Base-by-base conservation (phyloP, 257 asterid species). In the Plectranthus barbatus region DNA sequence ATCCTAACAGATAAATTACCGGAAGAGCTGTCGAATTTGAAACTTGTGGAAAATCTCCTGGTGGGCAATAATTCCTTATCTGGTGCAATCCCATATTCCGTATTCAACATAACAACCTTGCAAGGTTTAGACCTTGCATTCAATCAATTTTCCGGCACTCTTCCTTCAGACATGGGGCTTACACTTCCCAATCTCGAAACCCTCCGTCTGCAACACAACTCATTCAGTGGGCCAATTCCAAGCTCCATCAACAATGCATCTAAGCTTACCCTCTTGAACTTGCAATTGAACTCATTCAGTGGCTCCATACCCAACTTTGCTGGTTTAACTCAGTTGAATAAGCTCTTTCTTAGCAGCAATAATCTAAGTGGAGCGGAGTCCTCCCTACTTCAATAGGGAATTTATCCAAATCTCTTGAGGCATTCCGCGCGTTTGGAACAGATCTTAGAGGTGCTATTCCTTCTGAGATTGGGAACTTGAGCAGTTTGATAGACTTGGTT, bases 371-470 rank as follows among this genome's bases (percentile, higher is more conserved):
- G n/a, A n/a, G n/a, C n/a, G n/a, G n/a, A 0, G 0, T 51, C 5
- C 52, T 64, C 12, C 69, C 69, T 2, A 0, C 51, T 51, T 64
- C 69, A 3, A 6, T 64, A 2, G 78, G 80, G 7, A 82, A 77
- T 29, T 33, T 74, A 13, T 79, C 88, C 1, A 9, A 64, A 1
- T 60, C 75, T 9, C 50, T 80, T 5, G 51, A 33, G 4, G 2
- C 8, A 6, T 7, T 78, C 1, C 0, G 0, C 0, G 66, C 68
- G 1, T 0, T 0, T 6, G 5, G 1, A 0, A 13, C 58, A 18
- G 11, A 19, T 39, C 47, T 82, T 10, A 21, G 42, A 11, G 87
- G 87, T 1, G 19, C 0, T 1, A 74, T 79, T 44, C 79, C 84
- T 6, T 4, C 34, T 5, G 70, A 55, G 40, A 53, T 79, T 1